A percentile compares a stretch with the other conserved stretches of the same genome.
Conservation (phyloP, 768 basidiomycete species). For the Panaeolus papilionaceus region DNA sequence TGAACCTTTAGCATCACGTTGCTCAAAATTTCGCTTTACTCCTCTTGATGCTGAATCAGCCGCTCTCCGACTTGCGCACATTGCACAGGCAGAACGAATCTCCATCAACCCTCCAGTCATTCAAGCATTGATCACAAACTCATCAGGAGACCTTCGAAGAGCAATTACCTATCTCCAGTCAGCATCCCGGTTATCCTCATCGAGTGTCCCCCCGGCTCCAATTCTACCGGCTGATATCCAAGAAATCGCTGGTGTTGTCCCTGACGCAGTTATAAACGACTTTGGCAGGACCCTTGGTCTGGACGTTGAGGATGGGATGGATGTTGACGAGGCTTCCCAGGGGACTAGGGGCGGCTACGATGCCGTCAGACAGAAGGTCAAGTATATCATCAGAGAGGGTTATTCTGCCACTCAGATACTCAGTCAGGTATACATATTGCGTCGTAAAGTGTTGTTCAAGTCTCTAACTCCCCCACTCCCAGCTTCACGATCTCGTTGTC, state of each 20-base stretch:
- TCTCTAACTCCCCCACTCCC: constrained; percentile 4
- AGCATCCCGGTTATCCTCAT: constrained; percentile 84
- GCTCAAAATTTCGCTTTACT: constrained; percentile 98
- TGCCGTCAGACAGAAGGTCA: constrained; percentile 73
- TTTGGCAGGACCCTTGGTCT: constrained; percentile 80
- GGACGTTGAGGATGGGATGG: constrained; percentile 59
- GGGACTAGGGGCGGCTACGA: constrained; percentile 54
- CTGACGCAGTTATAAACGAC: constrained; percentile 68
- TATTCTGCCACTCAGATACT: constrained; percentile 93
- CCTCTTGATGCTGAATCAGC: constrained; percentile 86
- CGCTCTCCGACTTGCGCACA: constrained; percentile 74
- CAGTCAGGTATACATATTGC: constrained; percentile 70
- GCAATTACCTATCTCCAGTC: constrained; percentile 98
- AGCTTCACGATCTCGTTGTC: constrained; percentile 93
- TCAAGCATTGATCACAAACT: constrained; percentile 75
- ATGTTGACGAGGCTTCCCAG: constrained; percentile 52
- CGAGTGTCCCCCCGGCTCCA: constrained; percentile 71
- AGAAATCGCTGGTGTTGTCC: constrained; percentile 97
- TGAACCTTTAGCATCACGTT: constrained; percentile 97
- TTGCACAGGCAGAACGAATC: constrained; percentile 80
- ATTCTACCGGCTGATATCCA: constrained; percentile 85
- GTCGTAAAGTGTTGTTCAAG: neutral
- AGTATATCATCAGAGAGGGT: constrained; percentile 81
- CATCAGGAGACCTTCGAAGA: constrained; percentile 92
- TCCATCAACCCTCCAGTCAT: constrained; percentile 63